Base-by-base conservation (phyloP, 1,284 basidiomycete genomes). In the Sporisorium iseilematis-ciliati region DNA sequence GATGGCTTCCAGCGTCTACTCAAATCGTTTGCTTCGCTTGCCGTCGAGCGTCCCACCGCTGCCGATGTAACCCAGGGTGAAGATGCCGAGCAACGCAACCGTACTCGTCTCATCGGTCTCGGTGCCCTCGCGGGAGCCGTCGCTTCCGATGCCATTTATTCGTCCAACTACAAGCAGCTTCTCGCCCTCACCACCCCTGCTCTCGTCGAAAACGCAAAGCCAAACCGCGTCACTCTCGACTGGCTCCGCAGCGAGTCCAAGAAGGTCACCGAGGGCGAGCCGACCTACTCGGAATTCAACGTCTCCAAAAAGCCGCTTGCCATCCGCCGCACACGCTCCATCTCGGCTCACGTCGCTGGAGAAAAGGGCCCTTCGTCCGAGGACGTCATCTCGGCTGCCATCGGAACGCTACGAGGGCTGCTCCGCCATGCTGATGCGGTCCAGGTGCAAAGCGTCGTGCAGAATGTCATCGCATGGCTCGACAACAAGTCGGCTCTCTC, bases 331-430 rank as follows among this genome's bases (percentile, higher is more conserved):
- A 93, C 94, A 0, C 91, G 92, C 5, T 94, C 93, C 1, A 92
- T 97, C 40, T 92, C 94, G 81, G 87, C 92, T 11, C 94, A 97
- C 81, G 86, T 93, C 26, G 91, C 94, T 58, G 93, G 94, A 14
- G 93, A 97, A 81, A 91, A 91, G 68, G 94, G 93, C 0, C 94
- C 95, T 31, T 89, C 90, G 0, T 87, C 87, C 41, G 86, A 87
- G 2, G 93, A 95, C 77, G 92, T 97, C 42, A 88, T 91, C 0
- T 90, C 90, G 29, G 91, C 92, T 2, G 89, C 92, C 2, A 87
- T 96, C 46, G 89, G 90, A 40, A 91, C 91, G 2, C 86, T 95
- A 7, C 91, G 91, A 57, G 89, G 91, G 6, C 87, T 97, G 10
- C 86, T 95, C 23, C 89, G 88, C 23, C 92, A 94, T 82, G 91